phyloP scores from a whole-genome alignment of 2,329 filamentous ascomycete genomes.

The Ophiognomonia clavigignenti-juglandacearum region DNA sequence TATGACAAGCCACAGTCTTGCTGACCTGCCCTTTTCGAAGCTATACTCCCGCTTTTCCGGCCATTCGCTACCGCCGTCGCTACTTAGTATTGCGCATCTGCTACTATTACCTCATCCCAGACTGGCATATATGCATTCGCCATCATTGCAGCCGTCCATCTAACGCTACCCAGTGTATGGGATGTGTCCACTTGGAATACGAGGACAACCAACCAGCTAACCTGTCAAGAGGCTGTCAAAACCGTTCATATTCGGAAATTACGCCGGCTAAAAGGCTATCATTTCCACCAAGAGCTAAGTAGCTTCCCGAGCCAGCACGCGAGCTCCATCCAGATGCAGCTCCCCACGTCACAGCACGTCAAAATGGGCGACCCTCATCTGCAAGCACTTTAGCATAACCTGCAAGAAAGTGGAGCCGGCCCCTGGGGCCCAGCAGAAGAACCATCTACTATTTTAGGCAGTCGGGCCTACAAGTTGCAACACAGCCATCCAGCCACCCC shows the following conservation, averaged over 20 bases:
- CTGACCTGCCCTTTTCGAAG: conserved; percentile 1
- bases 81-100: neutral
- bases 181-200: too few relatives aligned
- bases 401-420: conserved; percentile 12
- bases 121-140: too few relatives aligned
- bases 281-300: too few relatives aligned
- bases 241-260: neutral
- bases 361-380: conserved; percentile 9
- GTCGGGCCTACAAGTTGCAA: neutral
- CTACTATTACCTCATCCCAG: too few relatives aligned
- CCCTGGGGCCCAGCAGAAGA: neutral
- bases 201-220: neutral
- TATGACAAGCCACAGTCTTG: neutral
- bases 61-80: neutral
- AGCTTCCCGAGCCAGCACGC: too few relatives aligned
- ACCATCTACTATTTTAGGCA: neutral
- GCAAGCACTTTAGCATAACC: conserved; percentile 17
- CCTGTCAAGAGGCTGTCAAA: neutral
- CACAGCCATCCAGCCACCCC: neutral
- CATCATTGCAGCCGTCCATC: too few relatives aligned
- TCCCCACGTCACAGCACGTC: conserved; percentile 14
- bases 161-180: too few relatives aligned
- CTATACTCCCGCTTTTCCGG: neutral
- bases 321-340: conserved; percentile 6
- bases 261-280: too few relatives aligned